Evolutionary conservation across 345 rosid genomes (phyloP), one percentile per base, ranked within the genome.

Genomic region (Pistacia atlantica): DNA sequence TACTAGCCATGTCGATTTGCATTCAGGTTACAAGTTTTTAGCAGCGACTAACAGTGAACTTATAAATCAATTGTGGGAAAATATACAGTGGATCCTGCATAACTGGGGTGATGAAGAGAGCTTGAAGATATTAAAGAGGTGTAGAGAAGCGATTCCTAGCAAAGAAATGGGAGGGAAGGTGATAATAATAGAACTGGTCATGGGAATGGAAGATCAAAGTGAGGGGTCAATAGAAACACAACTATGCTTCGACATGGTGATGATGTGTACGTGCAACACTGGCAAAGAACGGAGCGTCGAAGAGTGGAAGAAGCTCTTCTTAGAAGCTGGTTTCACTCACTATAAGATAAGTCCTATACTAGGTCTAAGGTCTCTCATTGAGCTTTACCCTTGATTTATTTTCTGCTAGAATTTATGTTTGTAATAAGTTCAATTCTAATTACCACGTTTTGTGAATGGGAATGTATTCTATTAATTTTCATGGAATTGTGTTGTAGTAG

Each of bases 281-380:
- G 89, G 84, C 5, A 78, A 65, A 65, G 89, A 89, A 60, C 65
- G 92, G 57, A 82, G 46, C 4, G 85, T 81, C 73, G 52, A 68
- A 67, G 90, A 89, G 73, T 85, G 87, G 90, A 80, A 73, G 10
- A 74, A 52, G 9, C 83, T 87, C 28, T 87, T 84, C 72, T 17
- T 35, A 0, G 67, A 69, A 11, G 86, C 88, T 42, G 87, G 88
- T 33, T 85, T 85, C 62, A 66, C 62, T 22, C 46, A 75, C 77
- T 86, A 82, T 71, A 89, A 73, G 79, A 80, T 89, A 18, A 74
- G 62, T 2, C 83, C 87, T 1, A 9, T 80, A 7, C 46, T 84
- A 25, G 88, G 87, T 51, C n/a, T 86, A 18, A 87, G 88, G 75
- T 87, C 90, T 35, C 71, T 86, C 10, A 87, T 89, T 73, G 88